Conservation (phyloP, 495 filamentous ascomycete species). For the Lasiosphaeria miniovina region DNA sequence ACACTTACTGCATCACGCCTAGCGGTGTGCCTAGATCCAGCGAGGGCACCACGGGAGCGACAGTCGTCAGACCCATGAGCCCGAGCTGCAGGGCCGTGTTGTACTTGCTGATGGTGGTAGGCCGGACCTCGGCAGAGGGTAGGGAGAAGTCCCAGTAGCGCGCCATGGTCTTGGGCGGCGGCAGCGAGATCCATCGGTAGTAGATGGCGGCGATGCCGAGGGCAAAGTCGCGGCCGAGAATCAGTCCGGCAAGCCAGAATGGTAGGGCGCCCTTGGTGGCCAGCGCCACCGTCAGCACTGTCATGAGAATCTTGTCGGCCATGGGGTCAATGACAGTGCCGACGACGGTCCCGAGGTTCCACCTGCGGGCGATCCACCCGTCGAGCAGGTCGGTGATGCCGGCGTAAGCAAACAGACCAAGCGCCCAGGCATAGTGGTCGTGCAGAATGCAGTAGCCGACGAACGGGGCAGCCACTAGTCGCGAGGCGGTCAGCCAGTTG, state of each 20-base stretch:
- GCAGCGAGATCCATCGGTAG: constrained; percentile 90
- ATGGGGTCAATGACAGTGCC: constrained; percentile 96
- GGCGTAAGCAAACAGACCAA: constrained; percentile 87
- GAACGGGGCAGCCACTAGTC: constrained; percentile 76
- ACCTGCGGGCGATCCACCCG: constrained; percentile 85
- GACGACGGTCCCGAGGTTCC: constrained; percentile 87
- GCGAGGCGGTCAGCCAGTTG: constrained; percentile 85
- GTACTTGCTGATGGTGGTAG: constrained; percentile 86
- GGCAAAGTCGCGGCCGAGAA: constrained; percentile 85
- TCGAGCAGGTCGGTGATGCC: constrained; percentile 89
- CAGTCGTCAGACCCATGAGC: constrained; percentile 73
- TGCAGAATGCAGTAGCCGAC: constrained; percentile 89
- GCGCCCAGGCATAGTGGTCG: constrained; percentile 69
- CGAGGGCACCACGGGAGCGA: constrained; percentile 59
- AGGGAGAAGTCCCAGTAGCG: constrained; percentile 98
- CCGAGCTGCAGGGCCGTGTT: constrained; percentile 81
- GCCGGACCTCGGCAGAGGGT: constrained; percentile 87
- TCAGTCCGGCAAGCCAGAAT: constrained; percentile 85
- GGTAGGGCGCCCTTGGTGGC: constrained; percentile 79
- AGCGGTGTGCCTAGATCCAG: constrained; percentile 56
- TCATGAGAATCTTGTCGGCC: constrained; percentile 96
- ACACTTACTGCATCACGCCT: constrained; percentile 68
- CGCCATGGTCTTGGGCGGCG: constrained; percentile 83
- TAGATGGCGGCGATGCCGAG: constrained; percentile 88
- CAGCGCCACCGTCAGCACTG: constrained; percentile 76